phyloP scores from a whole-genome alignment of 148 eudicot genomes.

The Limonium bicolor region DNA sequence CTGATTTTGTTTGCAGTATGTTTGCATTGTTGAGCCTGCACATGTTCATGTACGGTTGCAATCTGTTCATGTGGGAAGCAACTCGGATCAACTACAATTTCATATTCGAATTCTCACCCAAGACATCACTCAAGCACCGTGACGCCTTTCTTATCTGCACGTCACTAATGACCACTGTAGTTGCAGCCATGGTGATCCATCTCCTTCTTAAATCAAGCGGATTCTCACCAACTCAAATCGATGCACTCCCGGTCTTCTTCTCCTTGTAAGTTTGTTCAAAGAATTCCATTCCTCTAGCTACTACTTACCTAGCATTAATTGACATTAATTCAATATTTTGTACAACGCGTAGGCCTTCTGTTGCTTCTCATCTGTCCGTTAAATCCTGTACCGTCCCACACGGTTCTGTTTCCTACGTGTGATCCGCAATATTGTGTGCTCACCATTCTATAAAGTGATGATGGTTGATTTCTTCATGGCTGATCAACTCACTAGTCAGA shows the following conservation, averaged over 20 bases:
- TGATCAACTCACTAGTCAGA: conserved; percentile 93
- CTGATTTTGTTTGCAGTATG: conserved; percentile 41
- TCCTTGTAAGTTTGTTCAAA: conserved; percentile 35
- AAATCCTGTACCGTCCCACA: conserved; percentile 59
- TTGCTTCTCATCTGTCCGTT: conserved; percentile 48
- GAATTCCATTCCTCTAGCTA: background rate
- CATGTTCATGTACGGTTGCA: conserved; percentile 87
- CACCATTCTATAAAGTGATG: conserved; percentile 83
- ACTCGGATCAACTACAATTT: conserved; percentile 72
- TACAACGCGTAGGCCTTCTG: no score
- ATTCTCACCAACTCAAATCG: conserved; percentile 37
- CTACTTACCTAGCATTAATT: no score
- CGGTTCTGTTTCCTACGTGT: conserved; percentile 65
- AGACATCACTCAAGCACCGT: conserved; percentile 55
- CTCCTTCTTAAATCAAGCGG: conserved; percentile 51
- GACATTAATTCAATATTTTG: no score
- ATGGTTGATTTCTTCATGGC: conserved; percentile 98
- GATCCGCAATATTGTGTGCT: conserved; percentile 68
- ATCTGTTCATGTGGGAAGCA: conserved; percentile 74
- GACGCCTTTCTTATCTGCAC: conserved; percentile 89
- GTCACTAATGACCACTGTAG: conserved; percentile 66
- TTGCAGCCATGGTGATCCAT: conserved; percentile 67
- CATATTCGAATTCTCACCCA: conserved; percentile 68
- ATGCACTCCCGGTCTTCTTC: conserved; percentile 60
- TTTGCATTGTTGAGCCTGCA: conserved; percentile 88